Base-by-base conservation (phyloP, 192 early-diverging fungal genomes). In the Backusella sp. region DNA sequence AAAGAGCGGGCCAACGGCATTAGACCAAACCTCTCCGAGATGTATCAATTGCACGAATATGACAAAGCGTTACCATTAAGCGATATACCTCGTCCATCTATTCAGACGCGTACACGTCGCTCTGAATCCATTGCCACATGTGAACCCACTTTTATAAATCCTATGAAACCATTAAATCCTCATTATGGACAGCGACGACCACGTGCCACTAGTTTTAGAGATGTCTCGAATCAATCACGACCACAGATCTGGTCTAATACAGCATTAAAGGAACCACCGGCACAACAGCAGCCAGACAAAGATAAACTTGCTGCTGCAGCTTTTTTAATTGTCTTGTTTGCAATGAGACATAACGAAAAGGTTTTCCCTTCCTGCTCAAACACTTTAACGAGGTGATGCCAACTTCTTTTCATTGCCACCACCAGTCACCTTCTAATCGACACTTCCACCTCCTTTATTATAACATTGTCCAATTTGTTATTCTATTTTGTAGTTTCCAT, bases 11-110 rank as follows among this genome's bases (percentile, higher is more conserved):
- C 92, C 9, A 87, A 88, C 6, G 87, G 84, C 68, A 94, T 97
- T 28, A 89, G 87, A 8, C 96, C 96, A 15, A 95, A 96, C 59
- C 87, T 96, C 73, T 86, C 88, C 56, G 80, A 96, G 30, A 89
- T 96, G 70, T 87, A 89, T 68, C 95, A 96, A 84, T 82, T 97
- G 44, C 83, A 84, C 21, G 92, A 91, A 62, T 92, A 90, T 74
- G 92, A 91, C 56, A 88, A 35, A 23, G 11, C 4, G 12, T 12
- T 28, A 28, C 11, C 56, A 28, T 62, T 62, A 12, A 62, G 23
- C 9, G 0, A 62, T 62, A 28, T 62, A 12, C 4, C 21, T 28
- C 56, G 56, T 5, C 26, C 56, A 62, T 62, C 56, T 3, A 69
- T 69, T 6, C 68, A 69, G 21, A 69, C 68, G 23, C 34, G 68